Percentiles rank a stretch among this genome's conserved stretches.
These are phyloP conservation scores for Camellia granthamiana DNA, from an alignment of 148 eudicot species.

Conservation along the genomic window DNA sequence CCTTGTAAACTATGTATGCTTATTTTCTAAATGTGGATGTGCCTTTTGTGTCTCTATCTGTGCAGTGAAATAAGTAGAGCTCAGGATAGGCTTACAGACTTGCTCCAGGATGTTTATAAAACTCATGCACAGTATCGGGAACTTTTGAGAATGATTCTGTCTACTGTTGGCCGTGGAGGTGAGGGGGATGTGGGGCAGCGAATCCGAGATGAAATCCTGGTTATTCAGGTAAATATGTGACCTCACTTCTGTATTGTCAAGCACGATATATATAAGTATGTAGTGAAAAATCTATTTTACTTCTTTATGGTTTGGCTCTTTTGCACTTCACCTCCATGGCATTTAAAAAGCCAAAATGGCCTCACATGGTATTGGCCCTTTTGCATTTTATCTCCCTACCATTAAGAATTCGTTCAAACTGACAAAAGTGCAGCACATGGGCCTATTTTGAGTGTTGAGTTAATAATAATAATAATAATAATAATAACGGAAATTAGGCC, in stretches of 20 bases:
- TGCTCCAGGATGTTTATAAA: conserved; percentile 68
- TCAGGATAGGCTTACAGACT: conserved; percentile 91
- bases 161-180: conserved; percentile 98
- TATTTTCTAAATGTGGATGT: not conserved
- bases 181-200: conserved; percentile 99
- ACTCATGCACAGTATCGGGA: conserved; percentile 71
- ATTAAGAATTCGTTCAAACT: too few relatives aligned
- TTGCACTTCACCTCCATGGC: too few relatives aligned
- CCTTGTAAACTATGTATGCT: not conserved
- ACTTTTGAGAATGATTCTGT: conserved; percentile 77
- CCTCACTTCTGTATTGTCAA: not conserved
- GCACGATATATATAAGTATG: not conserved
- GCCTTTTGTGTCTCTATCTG: not conserved
- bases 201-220: conserved; percentile 95
- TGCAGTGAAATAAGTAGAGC: conserved; percentile 98
- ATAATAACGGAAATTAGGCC: too few relatives aligned
- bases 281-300: too few relatives aligned
- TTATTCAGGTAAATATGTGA: conserved; percentile 59
- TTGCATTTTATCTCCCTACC: too few relatives aligned
- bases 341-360: too few relatives aligned
- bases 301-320: too few relatives aligned
- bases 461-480: too few relatives aligned
- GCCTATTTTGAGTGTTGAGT: too few relatives aligned
- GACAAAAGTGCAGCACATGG: too few relatives aligned
- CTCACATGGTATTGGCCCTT: too few relatives aligned